These are phyloP conservation scores for Eutrema salsugineum DNA, from an alignment of 441 rosid species.

Conservation along the genomic window DNA sequence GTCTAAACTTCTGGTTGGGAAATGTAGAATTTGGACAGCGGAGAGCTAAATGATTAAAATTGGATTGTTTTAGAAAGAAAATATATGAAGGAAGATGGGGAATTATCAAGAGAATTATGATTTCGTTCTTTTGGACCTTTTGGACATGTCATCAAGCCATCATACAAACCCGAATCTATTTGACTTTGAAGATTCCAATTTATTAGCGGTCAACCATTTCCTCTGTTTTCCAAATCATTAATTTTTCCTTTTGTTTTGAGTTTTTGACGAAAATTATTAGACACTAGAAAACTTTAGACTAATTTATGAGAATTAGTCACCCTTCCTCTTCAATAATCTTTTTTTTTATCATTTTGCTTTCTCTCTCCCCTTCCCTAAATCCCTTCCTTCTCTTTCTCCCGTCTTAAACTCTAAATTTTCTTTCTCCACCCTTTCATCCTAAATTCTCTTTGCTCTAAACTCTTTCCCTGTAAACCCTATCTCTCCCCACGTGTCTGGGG, in stretches of 20 bases:
- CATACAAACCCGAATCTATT: conserved; percentile 1
- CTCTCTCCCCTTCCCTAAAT: no score
- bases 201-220: conserved; percentile 7
- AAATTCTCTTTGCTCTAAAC: no score
- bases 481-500: no score
- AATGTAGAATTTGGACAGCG: conserved; percentile 29
- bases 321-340: no score
- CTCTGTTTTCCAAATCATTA: neutral
- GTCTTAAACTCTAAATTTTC: no score
- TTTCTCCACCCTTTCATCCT: no score
- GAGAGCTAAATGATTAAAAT: conserved; percentile 10
- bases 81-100: neutral
- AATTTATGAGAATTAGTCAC: no score
- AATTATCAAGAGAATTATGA: neutral
- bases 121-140: neutral
- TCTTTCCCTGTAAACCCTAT: no score
- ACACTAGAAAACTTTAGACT: no score
- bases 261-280: neutral
- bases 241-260: neutral
- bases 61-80: neutral
- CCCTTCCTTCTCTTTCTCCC: no score
- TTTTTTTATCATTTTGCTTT: no score
- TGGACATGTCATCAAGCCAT: conserved; percentile 18
- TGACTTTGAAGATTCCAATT: conserved; percentile 24
- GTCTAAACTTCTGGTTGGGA: conserved; percentile 43